Conservation (phyloP, 2,329 filamentous ascomycete species). For the Reticulascus tulasneorum region DNA sequence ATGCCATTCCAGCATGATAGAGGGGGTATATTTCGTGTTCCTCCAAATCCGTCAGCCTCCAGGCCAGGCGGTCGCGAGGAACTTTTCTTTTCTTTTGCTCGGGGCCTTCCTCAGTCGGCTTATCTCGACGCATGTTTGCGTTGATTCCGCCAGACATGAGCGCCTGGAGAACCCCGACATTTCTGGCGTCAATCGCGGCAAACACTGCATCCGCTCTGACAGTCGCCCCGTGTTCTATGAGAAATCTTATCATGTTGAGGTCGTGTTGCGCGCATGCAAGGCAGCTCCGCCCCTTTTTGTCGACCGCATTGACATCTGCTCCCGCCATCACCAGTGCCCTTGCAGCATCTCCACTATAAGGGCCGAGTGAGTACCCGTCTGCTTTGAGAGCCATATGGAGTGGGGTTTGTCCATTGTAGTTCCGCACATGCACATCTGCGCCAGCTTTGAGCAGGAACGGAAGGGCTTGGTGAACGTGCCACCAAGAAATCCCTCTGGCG, state of each 20-base stretch:
- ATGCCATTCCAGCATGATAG: neutral
- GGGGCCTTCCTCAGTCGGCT: neutral
- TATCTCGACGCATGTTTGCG: constrained; percentile 2
- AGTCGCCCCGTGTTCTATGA: constrained; percentile 7
- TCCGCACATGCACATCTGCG: constrained; percentile 3
- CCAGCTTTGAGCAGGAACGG: constrained; percentile 7
- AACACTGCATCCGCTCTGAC: constrained; percentile 13
- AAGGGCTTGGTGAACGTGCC: constrained; percentile 12
- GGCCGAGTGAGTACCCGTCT: neutral
- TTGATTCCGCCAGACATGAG: constrained; percentile 3
- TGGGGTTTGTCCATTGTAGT: constrained; percentile 5
- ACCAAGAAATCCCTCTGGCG: constrained; percentile 7
- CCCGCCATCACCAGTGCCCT: neutral
- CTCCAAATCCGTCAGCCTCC: neutral
- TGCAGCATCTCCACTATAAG: constrained; percentile 4
- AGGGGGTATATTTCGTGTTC: constrained; percentile 3
- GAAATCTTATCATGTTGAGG: constrained; percentile 1
- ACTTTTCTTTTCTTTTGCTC: neutral
- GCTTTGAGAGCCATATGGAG: constrained; percentile 8
- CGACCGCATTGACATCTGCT: constrained; percentile 8
- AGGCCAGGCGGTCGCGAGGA: neutral
- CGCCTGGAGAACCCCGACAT: constrained; percentile 1
- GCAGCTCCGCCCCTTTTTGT: constrained; percentile 8
- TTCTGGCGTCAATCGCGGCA: constrained; percentile 10
- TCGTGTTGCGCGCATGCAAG: constrained; percentile 5